Evolutionary conservation across 805 yeast genomes (phyloP).

Genomic region (Yarrowia sp.): DNA sequence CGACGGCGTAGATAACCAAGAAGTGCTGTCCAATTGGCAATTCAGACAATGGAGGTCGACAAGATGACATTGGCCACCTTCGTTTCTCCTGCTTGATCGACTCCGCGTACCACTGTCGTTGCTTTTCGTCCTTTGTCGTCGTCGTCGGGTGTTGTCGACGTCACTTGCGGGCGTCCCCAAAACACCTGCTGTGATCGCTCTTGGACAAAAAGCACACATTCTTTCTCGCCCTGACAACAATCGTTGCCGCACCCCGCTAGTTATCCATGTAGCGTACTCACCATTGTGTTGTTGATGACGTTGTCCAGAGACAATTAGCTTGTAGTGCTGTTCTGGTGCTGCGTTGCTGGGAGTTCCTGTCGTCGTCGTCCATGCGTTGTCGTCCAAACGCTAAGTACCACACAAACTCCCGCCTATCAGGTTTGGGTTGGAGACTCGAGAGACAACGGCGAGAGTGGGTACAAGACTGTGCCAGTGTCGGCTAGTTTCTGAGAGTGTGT

Average conservation of each 20-base stretch:
- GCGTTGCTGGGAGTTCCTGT: constrained; percentile 23
- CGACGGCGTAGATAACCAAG: too few relatives aligned
- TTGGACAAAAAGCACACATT: too few relatives aligned
- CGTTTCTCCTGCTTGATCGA: too few relatives aligned
- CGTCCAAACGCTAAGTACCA: constrained; percentile 18
- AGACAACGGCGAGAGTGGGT: not conserved
- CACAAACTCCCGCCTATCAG: constrained; percentile 23
- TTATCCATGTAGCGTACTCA: not conserved
- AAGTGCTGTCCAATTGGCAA: too few relatives aligned
- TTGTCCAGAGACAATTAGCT: constrained; percentile 3
- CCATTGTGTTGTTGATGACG: constrained; percentile 17
- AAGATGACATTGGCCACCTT: too few relatives aligned
- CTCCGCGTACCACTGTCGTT: too few relatives aligned
- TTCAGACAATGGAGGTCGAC: too few relatives aligned
- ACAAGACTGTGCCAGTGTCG: not conserved
- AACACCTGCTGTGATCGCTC: too few relatives aligned
- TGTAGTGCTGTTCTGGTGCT: constrained; percentile 6
- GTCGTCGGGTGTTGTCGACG: constrained; percentile 3
- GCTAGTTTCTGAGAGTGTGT: too few relatives aligned
- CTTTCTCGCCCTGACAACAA: not conserved
- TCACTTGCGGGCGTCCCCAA: not conserved
- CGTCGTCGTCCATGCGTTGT: constrained; percentile 12
- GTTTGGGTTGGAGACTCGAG: not conserved
- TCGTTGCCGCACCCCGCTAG: too few relatives aligned
- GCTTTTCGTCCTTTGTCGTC: too few relatives aligned